Evolutionary conservation across 2,329 filamentous ascomycete genomes (phyloP).

Genomic region (Herpotrichia juniperi): DNA sequence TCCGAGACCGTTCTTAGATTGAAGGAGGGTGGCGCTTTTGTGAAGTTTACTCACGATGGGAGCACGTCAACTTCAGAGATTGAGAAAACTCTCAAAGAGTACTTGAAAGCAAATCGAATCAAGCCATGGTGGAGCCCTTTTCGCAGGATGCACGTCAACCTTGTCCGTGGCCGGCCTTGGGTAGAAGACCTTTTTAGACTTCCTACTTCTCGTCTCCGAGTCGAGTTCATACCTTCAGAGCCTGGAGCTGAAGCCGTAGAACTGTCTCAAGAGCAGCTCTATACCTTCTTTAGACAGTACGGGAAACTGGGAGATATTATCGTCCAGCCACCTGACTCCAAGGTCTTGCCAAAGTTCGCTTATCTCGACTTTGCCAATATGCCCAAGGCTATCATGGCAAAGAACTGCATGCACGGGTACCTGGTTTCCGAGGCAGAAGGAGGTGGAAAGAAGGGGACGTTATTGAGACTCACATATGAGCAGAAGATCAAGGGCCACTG

Average conservation of each 20-base stretch:
- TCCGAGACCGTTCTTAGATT: slow-evolving; percentile 82
- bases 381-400: slow-evolving; percentile 82
- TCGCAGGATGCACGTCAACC: slow-evolving; percentile 70
- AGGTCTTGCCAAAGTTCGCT: slow-evolving; percentile 80
- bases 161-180: slow-evolving; percentile 89
- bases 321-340: slow-evolving; percentile 83
- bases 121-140: slow-evolving; percentile 93
- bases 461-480: slow-evolving; percentile 83
- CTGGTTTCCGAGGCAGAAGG: slow-evolving; percentile 70
- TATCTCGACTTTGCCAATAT: slow-evolving; percentile 76
- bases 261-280: slow-evolving; percentile 84
- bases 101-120: slow-evolving; percentile 72
- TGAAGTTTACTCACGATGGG: slow-evolving; percentile 74
- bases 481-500: slow-evolving; percentile 76
- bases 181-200: slow-evolving; percentile 88
- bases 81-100: slow-evolving; percentile 65
- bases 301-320: slow-evolving; percentile 89
- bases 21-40: slow-evolving; percentile 91
- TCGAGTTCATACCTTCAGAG: slow-evolving; percentile 81
- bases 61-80: slow-evolving; percentile 59
- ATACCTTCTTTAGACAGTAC: slow-evolving; percentile 85
- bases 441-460: slow-evolving; percentile 76
- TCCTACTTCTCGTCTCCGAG: slow-evolving; percentile 74
- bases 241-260: slow-evolving; percentile 76
- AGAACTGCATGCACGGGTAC: slow-evolving; percentile 90